Conservation (phyloP, 805 yeast genomes). For the Ogataea neopini region DNA sequence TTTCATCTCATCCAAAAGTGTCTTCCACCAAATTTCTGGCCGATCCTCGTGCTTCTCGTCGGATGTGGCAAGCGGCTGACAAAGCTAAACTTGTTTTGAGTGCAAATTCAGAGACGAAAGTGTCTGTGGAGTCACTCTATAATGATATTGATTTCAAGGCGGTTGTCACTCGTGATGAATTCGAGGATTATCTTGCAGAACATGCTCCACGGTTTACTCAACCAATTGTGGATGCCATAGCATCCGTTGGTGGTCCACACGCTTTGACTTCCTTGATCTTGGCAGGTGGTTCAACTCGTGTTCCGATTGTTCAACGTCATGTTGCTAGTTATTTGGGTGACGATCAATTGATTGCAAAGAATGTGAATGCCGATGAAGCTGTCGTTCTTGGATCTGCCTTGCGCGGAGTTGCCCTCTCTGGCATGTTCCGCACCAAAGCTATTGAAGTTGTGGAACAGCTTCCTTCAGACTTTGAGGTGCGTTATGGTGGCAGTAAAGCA, state of each 20-base stretch:
- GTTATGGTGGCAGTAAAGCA: constrained; percentile 27
- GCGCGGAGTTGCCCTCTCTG: constrained; percentile 74
- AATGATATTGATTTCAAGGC: constrained; percentile 75
- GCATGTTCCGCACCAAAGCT: constrained; percentile 63
- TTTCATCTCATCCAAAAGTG: constrained; percentile 43
- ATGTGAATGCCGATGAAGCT: constrained; percentile 94
- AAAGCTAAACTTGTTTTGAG: constrained; percentile 84
- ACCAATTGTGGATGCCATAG: constrained; percentile 58
- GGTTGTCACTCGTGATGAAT: constrained; percentile 72
- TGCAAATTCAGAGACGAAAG: constrained; percentile 80
- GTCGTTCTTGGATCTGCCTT: constrained; percentile 88
- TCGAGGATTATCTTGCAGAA: constrained; percentile 58
- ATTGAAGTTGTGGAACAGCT: constrained; percentile 60
- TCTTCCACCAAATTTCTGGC: constrained; percentile 40
- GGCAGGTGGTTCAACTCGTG: constrained; percentile 89
- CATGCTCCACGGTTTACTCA: constrained; percentile 45
- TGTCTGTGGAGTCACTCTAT: constrained; percentile 72
- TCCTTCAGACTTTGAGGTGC: constrained; percentile 47
- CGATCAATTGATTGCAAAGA: constrained; percentile 61
- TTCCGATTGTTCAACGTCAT: constrained; percentile 78
- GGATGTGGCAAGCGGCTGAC: constrained; percentile 81
- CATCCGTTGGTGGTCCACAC: constrained; percentile 27
- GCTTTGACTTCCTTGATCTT: constrained; percentile 61
- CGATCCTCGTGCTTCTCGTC: constrained; percentile 60
- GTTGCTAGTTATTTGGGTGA: constrained; percentile 56